Conservation (phyloP, 805 yeast species). For the Zygoascus biomembranicola region DNA sequence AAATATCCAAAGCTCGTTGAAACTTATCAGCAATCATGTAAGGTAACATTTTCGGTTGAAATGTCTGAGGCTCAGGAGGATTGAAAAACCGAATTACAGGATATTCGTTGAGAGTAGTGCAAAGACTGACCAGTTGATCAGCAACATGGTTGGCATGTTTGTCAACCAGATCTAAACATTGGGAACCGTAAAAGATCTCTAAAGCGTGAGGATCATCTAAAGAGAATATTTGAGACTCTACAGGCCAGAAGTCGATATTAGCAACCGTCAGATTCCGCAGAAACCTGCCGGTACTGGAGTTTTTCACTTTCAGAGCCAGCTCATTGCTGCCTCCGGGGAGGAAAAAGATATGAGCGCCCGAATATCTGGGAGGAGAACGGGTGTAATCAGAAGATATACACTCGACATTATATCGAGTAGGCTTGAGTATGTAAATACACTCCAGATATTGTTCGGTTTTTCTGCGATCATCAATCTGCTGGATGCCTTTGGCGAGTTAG, state of each 20-base stretch:
- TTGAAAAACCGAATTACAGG: slow-evolving; percentile 75
- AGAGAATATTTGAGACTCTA: slow-evolving; percentile 66
- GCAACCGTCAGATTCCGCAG: slow-evolving; percentile 32
- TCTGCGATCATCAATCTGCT: slow-evolving; percentile 46
- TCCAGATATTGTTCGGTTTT: slow-evolving; percentile 57
- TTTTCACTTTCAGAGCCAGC: slow-evolving; percentile 19
- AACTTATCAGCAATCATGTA: slow-evolving; percentile 64
- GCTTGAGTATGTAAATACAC: slow-evolving; percentile 73
- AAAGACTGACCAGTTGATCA: slow-evolving; percentile 55
- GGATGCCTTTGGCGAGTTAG: slow-evolving; percentile 10
- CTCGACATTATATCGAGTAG: slow-evolving; percentile 55
- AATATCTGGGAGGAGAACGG: slow-evolving; percentile 61
- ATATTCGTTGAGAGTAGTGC: slow-evolving; percentile 77
- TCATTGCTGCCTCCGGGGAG: slow-evolving; percentile 42
- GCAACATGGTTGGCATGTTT: slow-evolving; percentile 54
- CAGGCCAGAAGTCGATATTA: slow-evolving; percentile 49
- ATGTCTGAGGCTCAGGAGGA: slow-evolving; percentile 39
- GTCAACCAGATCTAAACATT: slow-evolving; percentile 53
- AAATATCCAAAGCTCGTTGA: slow-evolving; percentile 63
- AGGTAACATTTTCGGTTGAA: slow-evolving; percentile 53
- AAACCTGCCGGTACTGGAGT: slow-evolving; percentile 21
- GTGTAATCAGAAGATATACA: slow-evolving; percentile 73
- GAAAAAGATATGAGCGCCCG: slow-evolving; percentile 63
- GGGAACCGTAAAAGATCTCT: slow-evolving; percentile 61
- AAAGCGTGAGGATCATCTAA: slow-evolving; percentile 52